Percentiles rank a stretch among this genome's conserved stretches.
phyloP scores from a whole-genome alignment of 805 yeast genomes.

The Teunomyces pallodes region DNA sequence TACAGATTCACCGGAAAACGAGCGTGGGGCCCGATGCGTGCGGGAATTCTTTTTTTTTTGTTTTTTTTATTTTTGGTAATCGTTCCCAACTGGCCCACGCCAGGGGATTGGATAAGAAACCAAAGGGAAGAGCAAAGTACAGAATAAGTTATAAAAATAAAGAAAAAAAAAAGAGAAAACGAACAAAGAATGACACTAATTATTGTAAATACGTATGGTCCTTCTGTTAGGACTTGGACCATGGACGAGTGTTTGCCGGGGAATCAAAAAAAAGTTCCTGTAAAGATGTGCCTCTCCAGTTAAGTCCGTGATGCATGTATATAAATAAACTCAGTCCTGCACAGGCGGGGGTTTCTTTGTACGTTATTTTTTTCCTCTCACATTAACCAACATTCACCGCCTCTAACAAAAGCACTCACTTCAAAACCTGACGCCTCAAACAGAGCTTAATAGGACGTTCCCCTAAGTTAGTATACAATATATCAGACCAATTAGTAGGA shows the following conservation, averaged over 20 bases:
- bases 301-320: no score
- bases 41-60: neutral
- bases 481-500: neutral
- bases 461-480: neutral
- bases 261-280: no score
- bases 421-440: neutral
- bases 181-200: no score
- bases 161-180: neutral
- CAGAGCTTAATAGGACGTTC: neutral
- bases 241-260: no score
- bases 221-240: no score
- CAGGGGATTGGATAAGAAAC: neutral
- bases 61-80: neutral
- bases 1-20: neutral
- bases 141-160: neutral
- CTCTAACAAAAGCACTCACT: neutral
- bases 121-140: neutral
- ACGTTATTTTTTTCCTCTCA: neutral
- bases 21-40: neutral
- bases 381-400: conserved; percentile 2
- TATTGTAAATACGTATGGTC: no score
- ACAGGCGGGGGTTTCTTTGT: neutral
- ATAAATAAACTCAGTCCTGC: neutral
- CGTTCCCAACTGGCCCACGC: no score
- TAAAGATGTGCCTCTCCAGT: no score